Base-by-base conservation (phyloP, 2,329 filamentous ascomycete genomes). In the Plectosphaerella sp. region DNA sequence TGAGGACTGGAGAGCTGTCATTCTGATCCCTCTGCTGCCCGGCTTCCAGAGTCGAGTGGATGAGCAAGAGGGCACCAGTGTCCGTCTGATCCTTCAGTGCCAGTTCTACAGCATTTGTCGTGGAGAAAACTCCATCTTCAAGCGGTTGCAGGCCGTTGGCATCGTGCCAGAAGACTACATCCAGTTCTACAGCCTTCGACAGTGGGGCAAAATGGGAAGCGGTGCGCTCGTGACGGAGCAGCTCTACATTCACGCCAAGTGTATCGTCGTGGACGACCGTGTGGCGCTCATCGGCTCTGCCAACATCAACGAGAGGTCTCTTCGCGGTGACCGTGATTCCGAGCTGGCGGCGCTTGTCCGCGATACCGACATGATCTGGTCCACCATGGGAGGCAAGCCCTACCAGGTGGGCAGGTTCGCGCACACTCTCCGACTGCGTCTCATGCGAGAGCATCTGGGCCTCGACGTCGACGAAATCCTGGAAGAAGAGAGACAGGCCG, bases 11-110 rank as follows among this genome's bases (percentile, higher is more conserved):
- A 86, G 89, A 57, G 91, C 89, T 39, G 86, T 91, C 54, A 88
- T 97, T 57, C 72, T 97, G 56, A 95, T 99, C 54, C 94, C 94
- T 1, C 77, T 99, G 33, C 95, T 99, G 85, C 94, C 94, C n/a
- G 94, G 94, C 2, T 99, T 97, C 71, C 92, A 97, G 69, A 97
- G 96, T 63, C 95, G 91, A 0, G 93, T 99, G 18, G 91, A 96
- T 60, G 87, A 91, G 58, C 89, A 94, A 61, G 93, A 97, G 59
- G 94, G 94, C 41, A 96, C 90, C 36, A 97, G 92, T 70, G 89
- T 99, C 42, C 86, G 94, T 51, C 74, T 97, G 56, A 99, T 97
- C 67, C 91, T 99, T 82, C 91, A 96, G 69, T 97, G 92, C 65
- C 94, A 99, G 69, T 97, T 91, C 69, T 87, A 90, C 59, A 97